Evolutionary conservation across 495 filamentous ascomycete species (phyloP).

Genomic region (Astrothelium macrocarpum): DNA sequence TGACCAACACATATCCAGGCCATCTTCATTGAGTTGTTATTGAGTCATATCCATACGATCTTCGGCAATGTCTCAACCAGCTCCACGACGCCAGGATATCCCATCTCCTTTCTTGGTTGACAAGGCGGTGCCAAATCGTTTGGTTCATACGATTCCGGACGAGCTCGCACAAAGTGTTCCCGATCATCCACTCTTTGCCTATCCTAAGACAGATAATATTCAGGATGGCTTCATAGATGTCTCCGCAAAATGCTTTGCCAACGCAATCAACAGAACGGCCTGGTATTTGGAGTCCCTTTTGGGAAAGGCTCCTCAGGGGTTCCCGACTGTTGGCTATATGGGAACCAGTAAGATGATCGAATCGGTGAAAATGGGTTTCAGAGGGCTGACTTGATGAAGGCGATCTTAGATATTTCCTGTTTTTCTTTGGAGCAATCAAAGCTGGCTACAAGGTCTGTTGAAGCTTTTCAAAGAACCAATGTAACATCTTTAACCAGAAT

Average conservation of each 20-base stretch:
- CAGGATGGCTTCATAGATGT: slow-evolving; percentile 13
- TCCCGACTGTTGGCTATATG: slow-evolving; percentile 20
- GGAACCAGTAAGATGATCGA: slow-evolving; percentile 18
- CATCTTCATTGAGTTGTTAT: too few relatives aligned
- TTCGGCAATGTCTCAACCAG: not conserved
- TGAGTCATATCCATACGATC: not conserved
- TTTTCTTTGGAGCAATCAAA: slow-evolving; percentile 15
- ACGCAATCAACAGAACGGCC: slow-evolving; percentile 23
- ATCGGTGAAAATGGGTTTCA: not conserved
- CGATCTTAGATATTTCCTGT: slow-evolving; percentile 21
- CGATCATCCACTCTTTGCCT: slow-evolving; percentile 19
- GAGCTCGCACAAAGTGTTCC: slow-evolving; percentile 19
- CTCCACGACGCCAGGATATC: not conserved
- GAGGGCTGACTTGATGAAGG: slow-evolving; percentile 10
- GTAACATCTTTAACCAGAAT: not conserved
- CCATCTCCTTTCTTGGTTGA: not conserved
- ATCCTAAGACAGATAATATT: slow-evolving; percentile 9
- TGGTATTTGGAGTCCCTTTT: slow-evolving; percentile 16
- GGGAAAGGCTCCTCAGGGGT: slow-evolving; percentile 1
- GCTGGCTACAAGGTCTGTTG: slow-evolving; percentile 23
- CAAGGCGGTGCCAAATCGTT: not conserved
- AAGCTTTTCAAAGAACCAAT: not conserved
- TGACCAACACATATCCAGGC: not conserved
- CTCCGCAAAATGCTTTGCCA: slow-evolving; percentile 20
- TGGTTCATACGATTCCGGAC: slow-evolving; percentile 26